These are phyloP conservation scores for Lactuca sativa DNA, from an alignment of 129 eudicot genomes.

Conservation along the genomic window DNA sequence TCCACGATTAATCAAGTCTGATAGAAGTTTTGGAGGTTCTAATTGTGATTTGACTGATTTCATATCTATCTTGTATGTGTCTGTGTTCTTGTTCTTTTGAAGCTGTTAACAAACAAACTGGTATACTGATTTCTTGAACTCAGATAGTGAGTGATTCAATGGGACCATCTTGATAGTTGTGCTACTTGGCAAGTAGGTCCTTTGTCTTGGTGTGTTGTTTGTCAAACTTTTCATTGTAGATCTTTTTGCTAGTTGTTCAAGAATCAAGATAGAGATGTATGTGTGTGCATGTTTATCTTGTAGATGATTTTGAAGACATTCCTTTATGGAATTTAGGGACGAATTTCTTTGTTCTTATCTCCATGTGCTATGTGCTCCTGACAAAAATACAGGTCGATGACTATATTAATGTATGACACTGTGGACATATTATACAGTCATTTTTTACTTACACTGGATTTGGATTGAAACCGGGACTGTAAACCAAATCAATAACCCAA, in stretches of 20 bases:
- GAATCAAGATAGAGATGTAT: neutral
- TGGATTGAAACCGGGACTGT: too few species aligned
- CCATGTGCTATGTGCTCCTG: neutral
- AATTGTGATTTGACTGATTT: too few species aligned
- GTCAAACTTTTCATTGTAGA: conserved; percentile 3
- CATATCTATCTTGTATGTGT: neutral
- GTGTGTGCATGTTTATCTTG: neutral
- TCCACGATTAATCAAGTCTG: too few species aligned
- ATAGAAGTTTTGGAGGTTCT: too few species aligned
- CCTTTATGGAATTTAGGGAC: neutral
- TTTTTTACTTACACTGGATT: too few species aligned
- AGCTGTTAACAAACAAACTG: neutral
- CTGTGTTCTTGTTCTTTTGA: neutral
- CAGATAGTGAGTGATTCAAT: neutral
- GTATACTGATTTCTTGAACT: neutral
- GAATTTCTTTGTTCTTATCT: too few species aligned
- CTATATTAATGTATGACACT: too few species aligned
- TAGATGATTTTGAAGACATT: neutral
- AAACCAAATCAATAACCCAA: too few species aligned
- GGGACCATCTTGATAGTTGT: neutral
- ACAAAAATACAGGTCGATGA: too few species aligned
- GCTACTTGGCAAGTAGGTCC: neutral
- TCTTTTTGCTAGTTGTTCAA: neutral
- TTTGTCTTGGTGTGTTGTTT: neutral
- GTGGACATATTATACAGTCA: too few species aligned